These are phyloP conservation scores for Sophora flavescens DNA, from an alignment of 306 rosid genomes.

Conservation along the genomic window DNA sequence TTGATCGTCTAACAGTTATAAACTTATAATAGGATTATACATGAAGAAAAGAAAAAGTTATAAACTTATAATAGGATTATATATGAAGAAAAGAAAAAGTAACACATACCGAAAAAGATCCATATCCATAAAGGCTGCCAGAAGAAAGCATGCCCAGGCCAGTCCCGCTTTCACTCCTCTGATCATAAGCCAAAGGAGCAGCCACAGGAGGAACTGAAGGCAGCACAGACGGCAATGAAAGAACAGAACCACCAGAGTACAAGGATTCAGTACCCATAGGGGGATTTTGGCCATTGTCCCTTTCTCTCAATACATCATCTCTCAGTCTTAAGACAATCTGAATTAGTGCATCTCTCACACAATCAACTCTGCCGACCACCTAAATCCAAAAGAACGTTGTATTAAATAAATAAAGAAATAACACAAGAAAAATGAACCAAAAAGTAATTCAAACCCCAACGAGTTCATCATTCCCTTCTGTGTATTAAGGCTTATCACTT, in stretches of 20 bases:
- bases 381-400: too few relatives aligned
- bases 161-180: slow-evolving; percentile 81
- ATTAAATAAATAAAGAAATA: too few relatives aligned
- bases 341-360: too few relatives aligned
- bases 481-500: too few relatives aligned
- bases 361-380: too few relatives aligned
- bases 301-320: slow-evolving; percentile 80
- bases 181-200: slow-evolving; percentile 87
- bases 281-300: slow-evolving; percentile 67
- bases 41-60: too few relatives aligned
- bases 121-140: slow-evolving; percentile 79
- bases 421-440: too few relatives aligned
- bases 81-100: slow-evolving; percentile 12
- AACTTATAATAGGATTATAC: too few relatives aligned
- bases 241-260: slow-evolving; percentile 66
- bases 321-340: slow-evolving; percentile 94
- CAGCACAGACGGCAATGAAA: slow-evolving; percentile 74
- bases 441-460: too few relatives aligned
- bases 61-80: slow-evolving; percentile 3
- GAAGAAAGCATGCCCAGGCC: slow-evolving; percentile 83
- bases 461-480: too few relatives aligned
- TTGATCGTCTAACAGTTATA: neutral
- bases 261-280: slow-evolving; percentile 65
- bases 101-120: slow-evolving; percentile 80
- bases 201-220: slow-evolving; percentile 75